Conservation (phyloP, 2,329 filamentous ascomycete genomes). For the Teratosphaeria zuluensis region DNA sequence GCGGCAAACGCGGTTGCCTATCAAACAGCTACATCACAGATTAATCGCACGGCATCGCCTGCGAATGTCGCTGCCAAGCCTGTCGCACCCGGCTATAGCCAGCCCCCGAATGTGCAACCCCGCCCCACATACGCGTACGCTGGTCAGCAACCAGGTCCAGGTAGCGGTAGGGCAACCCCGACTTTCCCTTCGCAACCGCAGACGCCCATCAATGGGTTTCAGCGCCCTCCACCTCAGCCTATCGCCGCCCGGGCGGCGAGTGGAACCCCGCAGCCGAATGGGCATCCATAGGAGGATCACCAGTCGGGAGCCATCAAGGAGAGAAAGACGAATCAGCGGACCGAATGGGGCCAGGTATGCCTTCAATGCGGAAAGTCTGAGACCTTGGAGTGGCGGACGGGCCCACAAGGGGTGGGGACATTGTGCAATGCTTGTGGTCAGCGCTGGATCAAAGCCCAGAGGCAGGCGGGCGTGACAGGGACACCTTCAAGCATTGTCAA, state of each 20-base stretch:
- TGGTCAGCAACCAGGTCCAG: constrained; percentile 1
- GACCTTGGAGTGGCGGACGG: not conserved
- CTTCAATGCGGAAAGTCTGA: not conserved
- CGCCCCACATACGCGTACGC: constrained; percentile 1
- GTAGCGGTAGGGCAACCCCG: constrained; percentile 5
- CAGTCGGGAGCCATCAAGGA: not conserved
- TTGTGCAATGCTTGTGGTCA: not conserved
- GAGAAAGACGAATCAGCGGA: not conserved
- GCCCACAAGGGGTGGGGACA: not conserved
- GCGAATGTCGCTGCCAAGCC: constrained; percentile 10
- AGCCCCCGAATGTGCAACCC: not conserved
- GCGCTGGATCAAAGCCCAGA: not conserved
- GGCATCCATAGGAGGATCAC: constrained; percentile 6
- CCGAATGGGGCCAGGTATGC: not conserved
- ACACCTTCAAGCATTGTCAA: not conserved
- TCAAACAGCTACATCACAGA: constrained; percentile 12
- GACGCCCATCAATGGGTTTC: constrained; percentile 7
- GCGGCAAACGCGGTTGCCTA: constrained; percentile 17
- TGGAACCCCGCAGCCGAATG: constrained; percentile 18
- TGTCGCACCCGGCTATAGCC: not conserved
- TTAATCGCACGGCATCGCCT: constrained; percentile 19
- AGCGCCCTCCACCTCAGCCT: constrained; percentile 4
- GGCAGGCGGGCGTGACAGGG: not conserved
- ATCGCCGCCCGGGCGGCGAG: constrained; percentile 11
- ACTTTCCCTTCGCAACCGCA: constrained; percentile 2